phyloP scores from a whole-genome alignment of 768 basidiomycete species.

The Punctularia strigosozonata region DNA sequence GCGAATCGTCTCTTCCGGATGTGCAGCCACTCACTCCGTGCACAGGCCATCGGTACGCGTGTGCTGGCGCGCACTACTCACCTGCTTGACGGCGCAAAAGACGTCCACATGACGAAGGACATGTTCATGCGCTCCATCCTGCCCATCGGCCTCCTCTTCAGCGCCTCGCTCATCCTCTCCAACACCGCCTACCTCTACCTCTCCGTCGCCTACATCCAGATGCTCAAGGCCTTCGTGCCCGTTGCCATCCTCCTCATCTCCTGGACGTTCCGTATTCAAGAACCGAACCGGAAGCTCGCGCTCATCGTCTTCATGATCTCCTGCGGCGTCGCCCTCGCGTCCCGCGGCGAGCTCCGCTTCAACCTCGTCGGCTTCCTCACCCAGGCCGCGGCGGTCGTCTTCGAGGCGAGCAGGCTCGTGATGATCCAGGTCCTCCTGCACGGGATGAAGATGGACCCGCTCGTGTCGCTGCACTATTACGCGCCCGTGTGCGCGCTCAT shows the following conservation, averaged over 20 bases:
- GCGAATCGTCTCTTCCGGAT: too few species aligned
- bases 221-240: constrained; percentile 91
- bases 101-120: constrained; percentile 68
- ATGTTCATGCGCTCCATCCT: constrained; percentile 79
- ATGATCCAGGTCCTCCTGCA: constrained; percentile 94
- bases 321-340: constrained; percentile 78
- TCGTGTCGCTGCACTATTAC: constrained; percentile 92
- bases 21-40: too few species aligned
- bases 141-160: constrained; percentile 90
- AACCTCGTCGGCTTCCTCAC: constrained; percentile 78
- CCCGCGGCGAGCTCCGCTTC: constrained; percentile 81
- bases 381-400: constrained; percentile 82
- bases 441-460: constrained; percentile 95
- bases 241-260: constrained; percentile 91
- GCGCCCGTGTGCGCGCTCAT: constrained; percentile 90
- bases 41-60: constrained; percentile 72
- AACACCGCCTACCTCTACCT: constrained; percentile 92
- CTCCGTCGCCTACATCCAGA: constrained; percentile 90
- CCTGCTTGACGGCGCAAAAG: constrained; percentile 68
- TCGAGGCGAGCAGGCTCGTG: constrained; percentile 89
- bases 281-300: constrained; percentile 71
- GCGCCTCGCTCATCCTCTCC: constrained; percentile 79
- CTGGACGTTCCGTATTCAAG: constrained; percentile 80
- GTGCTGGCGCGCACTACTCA: constrained; percentile 71
- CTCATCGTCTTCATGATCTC: constrained; percentile 89